Evolutionary conservation across 2,329 filamentous ascomycete genomes (phyloP), one percentile per base, ranked within the genome.

Genomic region (Aspergillus sp.): DNA sequence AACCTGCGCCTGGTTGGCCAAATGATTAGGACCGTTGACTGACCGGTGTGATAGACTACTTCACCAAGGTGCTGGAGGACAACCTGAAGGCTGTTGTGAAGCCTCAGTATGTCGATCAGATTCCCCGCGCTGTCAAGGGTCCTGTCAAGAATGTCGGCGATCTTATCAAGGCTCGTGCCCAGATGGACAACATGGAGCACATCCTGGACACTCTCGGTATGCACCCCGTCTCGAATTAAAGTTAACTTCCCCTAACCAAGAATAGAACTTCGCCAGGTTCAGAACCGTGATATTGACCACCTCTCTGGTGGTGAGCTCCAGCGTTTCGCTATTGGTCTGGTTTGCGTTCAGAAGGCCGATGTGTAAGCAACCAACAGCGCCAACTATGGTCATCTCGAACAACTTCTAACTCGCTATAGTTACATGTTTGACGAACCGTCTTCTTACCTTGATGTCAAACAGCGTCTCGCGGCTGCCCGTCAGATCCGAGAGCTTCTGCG

Each of bases 401-500:
- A 10, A 13, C 32, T 34, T 36, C 60, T 64, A 43, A 69, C 47
- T 29, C 38, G 3, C n/a, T 46, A 6, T 61, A 84, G 78, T 10
- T 99, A 99, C 82, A 97, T 99, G 94, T 99, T 99, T 68, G 94
- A 99, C 75, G 94, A 99, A 79, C 95, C 95, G 16, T 97, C 93
- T 38, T 99, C 94, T 34, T 99, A 97, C 76, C 84, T 99, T 53
- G 95, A 99, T 88, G 94, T 99, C 71, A 97, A 97, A 83, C 94
- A 99, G 78, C 89, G 94, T 87, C 80, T 99, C 62, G 89, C 88
- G 63, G 94, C 95, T 58, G 93, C 91, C 64, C 85, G 88, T 64
- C 89, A 96, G 64, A 97, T 99, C 66, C 91, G 94, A 61, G 92
- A 90, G 58, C 85, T 99, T 46, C 84, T 97, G 50, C 84, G 89